Conservation (phyloP, 2,329 filamentous ascomycete genomes). For the Colletotrichum spinosum region DNA sequence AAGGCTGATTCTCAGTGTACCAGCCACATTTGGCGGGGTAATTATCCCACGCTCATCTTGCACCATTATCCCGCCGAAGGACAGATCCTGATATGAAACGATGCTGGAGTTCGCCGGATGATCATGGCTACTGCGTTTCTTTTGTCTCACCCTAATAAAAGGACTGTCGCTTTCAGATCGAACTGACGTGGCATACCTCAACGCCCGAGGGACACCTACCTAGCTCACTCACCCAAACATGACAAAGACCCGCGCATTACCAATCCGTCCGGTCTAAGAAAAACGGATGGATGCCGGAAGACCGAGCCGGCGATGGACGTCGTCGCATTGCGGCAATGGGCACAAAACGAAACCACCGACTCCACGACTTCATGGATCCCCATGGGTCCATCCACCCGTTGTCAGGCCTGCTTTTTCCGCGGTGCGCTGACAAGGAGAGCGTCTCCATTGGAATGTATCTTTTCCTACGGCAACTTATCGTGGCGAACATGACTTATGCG, state of each 20-base stretch:
- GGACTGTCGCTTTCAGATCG: no score
- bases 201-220: no score
- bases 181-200: no score
- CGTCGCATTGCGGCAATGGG: not conserved
- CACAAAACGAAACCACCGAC: constrained; percentile 6
- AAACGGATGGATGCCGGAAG: constrained; percentile 29
- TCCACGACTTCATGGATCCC: constrained; percentile 37
- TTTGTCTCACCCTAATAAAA: no score
- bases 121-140: not conserved
- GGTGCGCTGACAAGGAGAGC: constrained; percentile 13
- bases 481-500: constrained; percentile 37
- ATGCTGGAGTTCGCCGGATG: not conserved
- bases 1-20: constrained; percentile 13
- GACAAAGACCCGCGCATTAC: constrained; percentile 10
- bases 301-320: constrained; percentile 26
- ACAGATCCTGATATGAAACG: constrained; percentile 2
- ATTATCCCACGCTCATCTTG: constrained; percentile 10
- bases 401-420: constrained; percentile 33
- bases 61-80: constrained; percentile 1
- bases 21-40: constrained; percentile 37
- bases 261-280: constrained; percentile 17
- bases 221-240: no score
- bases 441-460: constrained; percentile 26
- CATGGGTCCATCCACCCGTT: constrained; percentile 26
- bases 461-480: constrained; percentile 28